Conservation (phyloP, 495 filamentous ascomycete species). For the Penicillium robsamsonii region DNA sequence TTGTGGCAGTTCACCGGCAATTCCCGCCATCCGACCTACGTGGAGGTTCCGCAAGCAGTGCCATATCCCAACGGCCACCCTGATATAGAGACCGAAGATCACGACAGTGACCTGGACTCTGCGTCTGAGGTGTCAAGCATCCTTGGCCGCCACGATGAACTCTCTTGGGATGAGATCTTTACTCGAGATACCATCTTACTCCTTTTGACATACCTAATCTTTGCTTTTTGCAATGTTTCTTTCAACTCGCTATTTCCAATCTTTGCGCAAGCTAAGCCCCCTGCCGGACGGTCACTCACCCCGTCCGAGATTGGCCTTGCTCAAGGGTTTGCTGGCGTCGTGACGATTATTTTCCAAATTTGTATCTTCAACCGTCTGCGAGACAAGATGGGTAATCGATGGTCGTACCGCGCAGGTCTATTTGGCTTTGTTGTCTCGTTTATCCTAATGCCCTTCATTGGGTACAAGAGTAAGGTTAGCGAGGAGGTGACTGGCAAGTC, state of each 20-base stretch:
- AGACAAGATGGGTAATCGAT: constrained; percentile 78
- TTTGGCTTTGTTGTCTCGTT: constrained; percentile 84
- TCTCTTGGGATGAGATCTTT: constrained; percentile 54
- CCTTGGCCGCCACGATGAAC: constrained; percentile 32
- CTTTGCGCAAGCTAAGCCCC: constrained; percentile 71
- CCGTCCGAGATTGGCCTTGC: constrained; percentile 82
- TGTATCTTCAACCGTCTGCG: constrained; percentile 77
- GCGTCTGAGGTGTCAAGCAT: constrained; percentile 43
- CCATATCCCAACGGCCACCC: constrained; percentile 24
- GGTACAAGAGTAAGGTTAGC: constrained; percentile 60
- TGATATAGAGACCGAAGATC: constrained; percentile 31
- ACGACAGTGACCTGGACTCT: constrained; percentile 45
- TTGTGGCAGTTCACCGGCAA: constrained; percentile 70
- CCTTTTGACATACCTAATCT: constrained; percentile 78
- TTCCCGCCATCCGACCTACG: constrained; percentile 56
- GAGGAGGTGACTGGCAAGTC: constrained; percentile 51
- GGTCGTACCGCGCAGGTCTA: constrained; percentile 74
- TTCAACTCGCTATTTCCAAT: constrained; percentile 93
- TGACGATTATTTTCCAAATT: constrained; percentile 87
- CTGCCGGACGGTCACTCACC: constrained; percentile 70
- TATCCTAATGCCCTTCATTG: constrained; percentile 84
- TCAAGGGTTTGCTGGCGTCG: constrained; percentile 76
- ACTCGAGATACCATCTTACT: constrained; percentile 80
- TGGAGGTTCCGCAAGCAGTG: constrained; percentile 34
- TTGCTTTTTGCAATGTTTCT: constrained; percentile 83